These are phyloP conservation scores for Blastobotrys raffinosifermentans DNA, from an alignment of 1,139 yeast species.

Conservation along the genomic window DNA sequence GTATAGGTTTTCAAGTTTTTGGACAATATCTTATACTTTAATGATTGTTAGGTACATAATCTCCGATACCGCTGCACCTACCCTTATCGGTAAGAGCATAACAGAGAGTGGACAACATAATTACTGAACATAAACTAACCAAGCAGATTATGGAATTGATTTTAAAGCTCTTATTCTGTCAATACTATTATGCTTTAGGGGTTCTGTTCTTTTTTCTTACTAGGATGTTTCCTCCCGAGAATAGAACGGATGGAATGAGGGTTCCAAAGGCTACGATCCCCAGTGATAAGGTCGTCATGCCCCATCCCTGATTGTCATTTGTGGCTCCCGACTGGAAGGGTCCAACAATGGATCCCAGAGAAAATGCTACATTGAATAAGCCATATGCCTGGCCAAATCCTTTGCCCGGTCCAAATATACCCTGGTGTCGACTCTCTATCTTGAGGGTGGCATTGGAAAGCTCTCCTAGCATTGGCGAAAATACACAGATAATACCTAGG, in stretches of 20 bases:
- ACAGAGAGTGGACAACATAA: no score
- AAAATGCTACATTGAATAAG: conserved; percentile 32
- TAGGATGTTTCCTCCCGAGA: conserved; percentile 31
- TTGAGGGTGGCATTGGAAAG: conserved; percentile 25
- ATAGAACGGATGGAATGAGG: conserved; percentile 24
- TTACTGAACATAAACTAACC: no score
- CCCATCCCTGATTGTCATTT: conserved; percentile 27
- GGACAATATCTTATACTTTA: no score
- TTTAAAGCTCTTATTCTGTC: no score
- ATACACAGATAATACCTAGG: conserved; percentile 19
- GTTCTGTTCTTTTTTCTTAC: no score
- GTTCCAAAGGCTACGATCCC: conserved; percentile 24
- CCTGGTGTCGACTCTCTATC: conserved; percentile 27
- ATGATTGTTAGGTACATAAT: no score
- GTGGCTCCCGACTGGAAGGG: conserved; percentile 32
- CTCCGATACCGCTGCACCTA: no score
- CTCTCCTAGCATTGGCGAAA: conserved; percentile 31
- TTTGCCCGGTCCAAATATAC: conserved; percentile 30
- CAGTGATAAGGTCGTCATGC: conserved; percentile 21
- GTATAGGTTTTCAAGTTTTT: no score
- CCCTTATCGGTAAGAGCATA: no score
- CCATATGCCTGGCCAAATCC: conserved; percentile 36
- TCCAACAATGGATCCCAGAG: conserved; percentile 32
- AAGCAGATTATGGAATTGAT: no score
- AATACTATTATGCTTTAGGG: no score